Base-by-base conservation (phyloP, 1,284 basidiomycete species). In the Agaricales sp. region DNA sequence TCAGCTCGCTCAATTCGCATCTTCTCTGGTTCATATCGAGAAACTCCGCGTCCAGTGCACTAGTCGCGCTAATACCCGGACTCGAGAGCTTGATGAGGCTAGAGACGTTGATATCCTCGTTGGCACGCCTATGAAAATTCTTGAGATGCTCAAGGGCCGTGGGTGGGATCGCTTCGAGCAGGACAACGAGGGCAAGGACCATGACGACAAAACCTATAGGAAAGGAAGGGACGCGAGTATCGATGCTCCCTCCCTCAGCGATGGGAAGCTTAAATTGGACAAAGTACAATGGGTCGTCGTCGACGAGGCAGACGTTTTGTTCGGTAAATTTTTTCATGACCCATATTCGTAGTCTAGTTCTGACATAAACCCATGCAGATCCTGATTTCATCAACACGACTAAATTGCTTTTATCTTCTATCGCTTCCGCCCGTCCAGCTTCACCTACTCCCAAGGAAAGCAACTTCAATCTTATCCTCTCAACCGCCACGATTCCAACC, bases 241-340 rank as follows among this genome's bases (percentile, higher is more conserved):
- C 20, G 50, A 61, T n/a, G 69, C 68, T 4, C 63, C 72, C 43
- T 72, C 77, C 1, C 73, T 78, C 56, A n/a, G 30, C 8, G 30
- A 35, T 8, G 30, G 30, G 30, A 35, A n/a, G 30, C n/a, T 35
- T 8, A 35, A n/a, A 11, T 35, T 35, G 30, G 30, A 35, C 11
- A 73, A 75, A 43, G 68, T 92, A 0, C 87, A 92, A 58, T 93
- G 89, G 87, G 78, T 94, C 3, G 73, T 92, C 1, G 69, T 93
- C 2, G 91, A 94, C 55, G 91, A 95, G 61, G 89, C 92, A 0
- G 91, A 95, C 60, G 79, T 93, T 24, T 68, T 93, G n/a, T 83
- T 92, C 50, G 88, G 89, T 86, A 54, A 51, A 75, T 66, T 12
- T 2, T 26, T 6, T 20, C 30, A 38, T 16, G n/a, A n/a, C n/a